These are phyloP conservation scores for Kokia cookei DNA, from an alignment of 441 rosid genomes.

Conservation along the genomic window DNA sequence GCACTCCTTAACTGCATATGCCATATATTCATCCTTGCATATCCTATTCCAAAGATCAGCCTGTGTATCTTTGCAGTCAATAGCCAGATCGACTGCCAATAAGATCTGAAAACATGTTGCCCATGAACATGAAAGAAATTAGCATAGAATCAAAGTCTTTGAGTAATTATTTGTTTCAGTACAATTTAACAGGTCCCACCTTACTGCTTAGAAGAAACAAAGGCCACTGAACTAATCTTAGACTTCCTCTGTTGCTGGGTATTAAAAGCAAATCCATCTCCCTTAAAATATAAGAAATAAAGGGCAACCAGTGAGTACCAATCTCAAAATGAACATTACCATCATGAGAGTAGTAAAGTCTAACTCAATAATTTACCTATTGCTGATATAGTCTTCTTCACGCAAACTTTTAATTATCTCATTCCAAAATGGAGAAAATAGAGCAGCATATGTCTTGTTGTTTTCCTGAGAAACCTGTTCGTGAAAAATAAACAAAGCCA, in stretches of 20 bases:
- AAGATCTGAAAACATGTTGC: conserved; percentile 56
- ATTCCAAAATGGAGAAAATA: conserved; percentile 99
- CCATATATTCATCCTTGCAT: conserved; percentile 94
- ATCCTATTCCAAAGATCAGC: conserved; percentile 75
- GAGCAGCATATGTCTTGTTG: conserved; percentile 81
- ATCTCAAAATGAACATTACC: conserved; percentile 1
- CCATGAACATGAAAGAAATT: conserved; percentile 13
- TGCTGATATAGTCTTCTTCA: conserved; percentile 95
- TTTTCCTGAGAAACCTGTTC: conserved; percentile 63
- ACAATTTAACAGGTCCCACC: conserved; percentile 41
- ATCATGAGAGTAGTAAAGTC: conserved; percentile 13
- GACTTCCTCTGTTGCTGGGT: conserved; percentile 95
- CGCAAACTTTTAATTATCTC: conserved; percentile 96
- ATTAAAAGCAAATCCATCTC: conserved; percentile 95
- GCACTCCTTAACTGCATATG: conserved; percentile 96
- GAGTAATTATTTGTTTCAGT: neutral
- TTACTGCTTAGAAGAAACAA: conserved; percentile 98
- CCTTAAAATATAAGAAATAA: conserved; percentile 39
- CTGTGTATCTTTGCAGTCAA: conserved; percentile 90
- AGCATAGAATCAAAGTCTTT: conserved; percentile 5
- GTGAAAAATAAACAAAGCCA: conserved; percentile 9
- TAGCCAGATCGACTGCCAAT: conserved; percentile 93
- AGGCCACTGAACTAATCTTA: conserved; percentile 98
- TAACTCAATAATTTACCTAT: conserved; percentile 47
- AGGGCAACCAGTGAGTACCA: neutral